A percentile compares a stretch with the other conserved stretches of the same genome.
Evolutionary conservation across 352 stramenopile species (phyloP).

Genomic region (Pythium aquatile): DNA sequence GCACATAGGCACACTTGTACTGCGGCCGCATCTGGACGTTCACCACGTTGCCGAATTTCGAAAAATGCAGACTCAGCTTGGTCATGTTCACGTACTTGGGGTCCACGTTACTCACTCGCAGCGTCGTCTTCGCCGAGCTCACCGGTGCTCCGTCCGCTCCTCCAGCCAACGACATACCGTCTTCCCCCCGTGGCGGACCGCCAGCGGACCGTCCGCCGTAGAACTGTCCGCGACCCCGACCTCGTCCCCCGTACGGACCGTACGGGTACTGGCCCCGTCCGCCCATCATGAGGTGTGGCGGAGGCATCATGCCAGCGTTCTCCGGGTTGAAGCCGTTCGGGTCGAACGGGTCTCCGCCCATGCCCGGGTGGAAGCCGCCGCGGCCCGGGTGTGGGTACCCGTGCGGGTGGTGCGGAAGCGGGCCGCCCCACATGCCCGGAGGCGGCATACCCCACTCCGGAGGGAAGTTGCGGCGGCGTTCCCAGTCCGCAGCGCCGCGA

Average conservation of each 20-base stretch:
- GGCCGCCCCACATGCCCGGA: constrained; percentile 52
- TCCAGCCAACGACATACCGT: background rate
- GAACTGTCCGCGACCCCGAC: constrained; percentile 33
- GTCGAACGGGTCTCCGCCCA: constrained; percentile 55
- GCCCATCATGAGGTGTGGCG: constrained; percentile 68
- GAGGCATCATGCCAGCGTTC: constrained; percentile 55
- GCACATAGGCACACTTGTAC: constrained; percentile 81
- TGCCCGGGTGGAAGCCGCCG: constrained; percentile 32
- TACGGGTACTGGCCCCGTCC: constrained; percentile 25
- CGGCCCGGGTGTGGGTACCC: constrained; percentile 38
- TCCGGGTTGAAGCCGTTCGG: constrained; percentile 67
- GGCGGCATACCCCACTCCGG: constrained; percentile 69
- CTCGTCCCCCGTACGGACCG: constrained; percentile 27
- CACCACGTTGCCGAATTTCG: constrained; percentile 87
- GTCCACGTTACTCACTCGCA: constrained; percentile 84
- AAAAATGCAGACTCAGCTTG: constrained; percentile 84
- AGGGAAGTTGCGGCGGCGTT: constrained; percentile 58
- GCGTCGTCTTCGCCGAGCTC: constrained; percentile 56
- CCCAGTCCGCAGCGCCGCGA: constrained; percentile 9
- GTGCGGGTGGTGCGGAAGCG: constrained; percentile 30
- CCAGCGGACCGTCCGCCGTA: constrained; percentile 30
- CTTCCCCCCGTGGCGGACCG: background rate
- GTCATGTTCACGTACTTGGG: constrained; percentile 90
- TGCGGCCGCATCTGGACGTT: constrained; percentile 87
- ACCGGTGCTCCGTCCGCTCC: background rate